These are phyloP conservation scores for Tetrapisispora namnaoensis DNA, from an alignment of 805 yeast species.

Conservation along the genomic window DNA sequence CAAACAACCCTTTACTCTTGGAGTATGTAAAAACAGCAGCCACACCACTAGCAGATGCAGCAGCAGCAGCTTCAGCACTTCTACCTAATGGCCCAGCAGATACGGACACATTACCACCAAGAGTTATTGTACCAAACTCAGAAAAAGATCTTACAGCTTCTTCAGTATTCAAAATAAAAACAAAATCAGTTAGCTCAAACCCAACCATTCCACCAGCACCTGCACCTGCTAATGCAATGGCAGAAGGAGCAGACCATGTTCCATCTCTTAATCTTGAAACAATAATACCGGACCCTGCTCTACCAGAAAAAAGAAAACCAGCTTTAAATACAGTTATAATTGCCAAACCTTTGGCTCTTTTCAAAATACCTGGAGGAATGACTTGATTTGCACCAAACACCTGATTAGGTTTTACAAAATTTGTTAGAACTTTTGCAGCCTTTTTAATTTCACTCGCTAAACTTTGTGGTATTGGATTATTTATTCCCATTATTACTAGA, in stretches of 20 bases:
- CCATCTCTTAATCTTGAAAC: conserved; percentile 93
- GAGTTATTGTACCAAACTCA: conserved; percentile 84
- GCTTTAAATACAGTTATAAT: conserved; percentile 92
- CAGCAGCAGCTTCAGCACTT: conserved; percentile 94
- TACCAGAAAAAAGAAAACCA: conserved; percentile 90
- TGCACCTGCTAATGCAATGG: conserved; percentile 94
- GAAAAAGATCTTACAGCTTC: conserved; percentile 92
- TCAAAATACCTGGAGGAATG: conserved; percentile 80
- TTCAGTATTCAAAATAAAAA: conserved; percentile 77
- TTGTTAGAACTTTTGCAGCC: conserved; percentile 84
- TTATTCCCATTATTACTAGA: conserved; percentile 48
- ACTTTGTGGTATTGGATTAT: conserved; percentile 90
- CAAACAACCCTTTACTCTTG: conserved; percentile 92
- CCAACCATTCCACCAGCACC: conserved; percentile 99
- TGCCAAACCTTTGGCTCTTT: conserved; percentile 88
- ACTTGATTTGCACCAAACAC: conserved; percentile 78
- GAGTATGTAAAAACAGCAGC: conserved; percentile 92
- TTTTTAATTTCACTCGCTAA: conserved; percentile 77
- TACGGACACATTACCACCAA: conserved; percentile 90
- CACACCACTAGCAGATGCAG: conserved; percentile 77
- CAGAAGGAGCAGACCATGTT: conserved; percentile 95
- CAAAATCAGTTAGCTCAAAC: conserved; percentile 93
- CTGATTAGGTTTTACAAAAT: conserved; percentile 92
- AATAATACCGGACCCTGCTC: conserved; percentile 95
- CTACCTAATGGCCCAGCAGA: conserved; percentile 98